Conservation (phyloP, 78 protist species). For the Goniomonas avonlea region DNA sequence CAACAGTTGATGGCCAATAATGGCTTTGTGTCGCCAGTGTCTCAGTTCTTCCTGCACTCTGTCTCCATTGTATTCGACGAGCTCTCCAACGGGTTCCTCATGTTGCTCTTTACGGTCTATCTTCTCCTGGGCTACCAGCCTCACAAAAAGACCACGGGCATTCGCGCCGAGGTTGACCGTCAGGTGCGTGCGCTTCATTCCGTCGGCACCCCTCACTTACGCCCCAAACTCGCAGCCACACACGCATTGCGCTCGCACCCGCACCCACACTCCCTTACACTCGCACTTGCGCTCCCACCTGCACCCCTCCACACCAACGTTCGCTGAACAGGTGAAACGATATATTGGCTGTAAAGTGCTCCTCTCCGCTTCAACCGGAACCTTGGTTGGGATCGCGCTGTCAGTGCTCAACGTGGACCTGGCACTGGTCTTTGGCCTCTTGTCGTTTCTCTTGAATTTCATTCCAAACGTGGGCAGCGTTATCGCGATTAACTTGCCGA, state of each 20-base stretch:
- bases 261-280: too few relatives aligned
- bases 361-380: not conserved
- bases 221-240: too few relatives aligned
- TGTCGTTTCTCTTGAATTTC: slow-evolving; percentile 7
- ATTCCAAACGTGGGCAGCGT: slow-evolving; percentile 20
- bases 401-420: not conserved
- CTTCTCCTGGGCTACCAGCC: not conserved
- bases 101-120: not conserved
- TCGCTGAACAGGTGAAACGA: too few relatives aligned
- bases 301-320: too few relatives aligned
- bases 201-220: too few relatives aligned
- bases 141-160: not conserved
- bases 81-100: slow-evolving; percentile 18
- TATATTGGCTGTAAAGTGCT: not conserved
- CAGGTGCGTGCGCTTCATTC: too few relatives aligned
- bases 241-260: too few relatives aligned
- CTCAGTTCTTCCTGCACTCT: not conserved
- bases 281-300: too few relatives aligned
- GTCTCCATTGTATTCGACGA: not conserved
- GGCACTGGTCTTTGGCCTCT: slow-evolving; percentile 15
- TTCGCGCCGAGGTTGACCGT: not conserved
- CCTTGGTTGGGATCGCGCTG: not conserved
- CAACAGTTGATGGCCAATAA: not conserved
- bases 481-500: not conserved
- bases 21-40: too few relatives aligned